Evolutionary conservation across 2,329 filamentous ascomycete species (phyloP).

Genomic region (Malbranchea cinnamomea): DNA sequence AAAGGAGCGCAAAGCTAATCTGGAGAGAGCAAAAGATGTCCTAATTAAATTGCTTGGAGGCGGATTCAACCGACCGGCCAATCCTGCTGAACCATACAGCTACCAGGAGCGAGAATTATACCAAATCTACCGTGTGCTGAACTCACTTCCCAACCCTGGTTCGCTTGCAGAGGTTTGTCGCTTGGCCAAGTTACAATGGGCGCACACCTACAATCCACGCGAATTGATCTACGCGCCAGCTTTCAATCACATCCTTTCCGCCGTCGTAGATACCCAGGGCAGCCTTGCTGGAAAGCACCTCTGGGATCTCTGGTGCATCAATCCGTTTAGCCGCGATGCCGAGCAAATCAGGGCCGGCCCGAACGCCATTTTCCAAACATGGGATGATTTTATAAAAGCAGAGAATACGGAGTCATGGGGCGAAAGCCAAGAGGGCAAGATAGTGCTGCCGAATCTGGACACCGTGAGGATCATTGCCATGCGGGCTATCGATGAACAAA

Average conservation of each 20-base stretch:
- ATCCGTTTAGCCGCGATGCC: slow-evolving; percentile 12
- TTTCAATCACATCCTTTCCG: slow-evolving; percentile 40
- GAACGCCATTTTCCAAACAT: slow-evolving; percentile 2
- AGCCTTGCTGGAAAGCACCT: slow-evolving; percentile 33
- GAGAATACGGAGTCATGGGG: too few species aligned
- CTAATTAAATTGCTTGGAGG: slow-evolving; percentile 21
- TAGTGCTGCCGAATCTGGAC: slow-evolving; percentile 19
- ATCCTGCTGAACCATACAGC: slow-evolving; percentile 5
- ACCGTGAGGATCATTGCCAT: slow-evolving; percentile 24
- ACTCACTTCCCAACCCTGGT: slow-evolving; percentile 18
- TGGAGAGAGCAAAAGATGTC: slow-evolving; percentile 18
- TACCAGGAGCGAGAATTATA: slow-evolving; percentile 19
- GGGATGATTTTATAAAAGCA: too few species aligned
- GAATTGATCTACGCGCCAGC: slow-evolving; percentile 21
- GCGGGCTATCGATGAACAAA: slow-evolving; percentile 18
- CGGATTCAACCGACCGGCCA: slow-evolving; percentile 17
- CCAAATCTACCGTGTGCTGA: slow-evolving; percentile 19
- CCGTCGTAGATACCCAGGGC: slow-evolving; percentile 37
- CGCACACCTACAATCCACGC: slow-evolving; percentile 7
- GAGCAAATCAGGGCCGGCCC: slow-evolving; percentile 7
- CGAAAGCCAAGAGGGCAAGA: slow-evolving; percentile 14
- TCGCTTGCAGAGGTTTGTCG: slow-evolving; percentile 16
- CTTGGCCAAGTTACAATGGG: slow-evolving; percentile 11
- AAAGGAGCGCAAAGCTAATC: slow-evolving; percentile 8
- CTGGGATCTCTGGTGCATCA: slow-evolving; percentile 34